These are phyloP conservation scores for Xylaria flabelliformis DNA, from an alignment of 495 filamentous ascomycete species.

Conservation along the genomic window DNA sequence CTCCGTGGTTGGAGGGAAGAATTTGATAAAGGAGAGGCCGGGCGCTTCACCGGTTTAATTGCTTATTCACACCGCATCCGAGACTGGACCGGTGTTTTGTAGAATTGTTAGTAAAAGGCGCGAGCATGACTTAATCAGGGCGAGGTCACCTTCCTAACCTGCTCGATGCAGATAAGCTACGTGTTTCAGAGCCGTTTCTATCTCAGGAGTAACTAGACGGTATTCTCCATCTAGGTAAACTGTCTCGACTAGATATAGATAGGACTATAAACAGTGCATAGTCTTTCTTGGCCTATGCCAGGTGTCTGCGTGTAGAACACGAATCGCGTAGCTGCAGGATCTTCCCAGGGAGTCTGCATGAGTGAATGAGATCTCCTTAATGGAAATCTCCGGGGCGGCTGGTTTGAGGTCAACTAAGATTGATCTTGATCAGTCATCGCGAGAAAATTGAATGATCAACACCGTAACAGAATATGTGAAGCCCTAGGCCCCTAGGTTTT, in stretches of 20 bases:
- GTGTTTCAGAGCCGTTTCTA: not conserved
- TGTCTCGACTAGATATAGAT: not conserved
- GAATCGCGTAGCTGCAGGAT: constrained; percentile 24
- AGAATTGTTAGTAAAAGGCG: not conserved
- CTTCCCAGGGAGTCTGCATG: constrained; percentile 22
- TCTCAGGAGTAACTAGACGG: not conserved
- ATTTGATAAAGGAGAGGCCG: too few relatives aligned
- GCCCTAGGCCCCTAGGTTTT: not conserved
- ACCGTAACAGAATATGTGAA: not conserved
- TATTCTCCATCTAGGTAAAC: not conserved
- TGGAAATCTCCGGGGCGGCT: not conserved
- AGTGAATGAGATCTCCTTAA: constrained; percentile 17
- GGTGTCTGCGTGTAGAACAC: not conserved
- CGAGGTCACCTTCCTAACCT: not conserved
- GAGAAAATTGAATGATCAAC: not conserved
- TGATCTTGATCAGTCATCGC: not conserved
- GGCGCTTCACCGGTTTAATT: not conserved
- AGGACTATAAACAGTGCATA: not conserved
- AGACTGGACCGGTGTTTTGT: not conserved
- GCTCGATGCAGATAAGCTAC: not conserved
- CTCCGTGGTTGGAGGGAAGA: not conserved
- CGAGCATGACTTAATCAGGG: not conserved
- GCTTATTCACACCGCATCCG: not conserved
- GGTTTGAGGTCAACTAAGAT: not conserved
- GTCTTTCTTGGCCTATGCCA: not conserved